These are phyloP conservation scores for Sophora flavescens DNA, from an alignment of 306 rosid genomes.

Conservation along the genomic window DNA sequence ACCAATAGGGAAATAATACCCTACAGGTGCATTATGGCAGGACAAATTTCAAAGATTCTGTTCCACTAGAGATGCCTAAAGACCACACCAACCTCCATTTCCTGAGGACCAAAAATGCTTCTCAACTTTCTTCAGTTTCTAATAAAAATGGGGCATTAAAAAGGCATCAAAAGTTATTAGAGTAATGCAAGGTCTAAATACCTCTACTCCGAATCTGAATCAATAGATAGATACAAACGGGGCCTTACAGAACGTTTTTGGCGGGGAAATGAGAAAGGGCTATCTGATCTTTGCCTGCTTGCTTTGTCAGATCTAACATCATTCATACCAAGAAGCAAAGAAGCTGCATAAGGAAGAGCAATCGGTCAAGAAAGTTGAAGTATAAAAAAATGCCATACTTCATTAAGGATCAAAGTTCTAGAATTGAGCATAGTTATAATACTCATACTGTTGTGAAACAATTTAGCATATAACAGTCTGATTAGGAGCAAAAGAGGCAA, in stretches of 20 bases:
- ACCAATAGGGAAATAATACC: constrained; percentile 38
- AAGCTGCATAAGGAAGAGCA: constrained; percentile 68
- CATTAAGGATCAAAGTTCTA: neutral
- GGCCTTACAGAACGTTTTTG: constrained; percentile 95
- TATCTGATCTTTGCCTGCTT: constrained; percentile 75
- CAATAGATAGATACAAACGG: constrained; percentile 72
- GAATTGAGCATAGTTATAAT: neutral
- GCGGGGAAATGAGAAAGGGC: constrained; percentile 98
- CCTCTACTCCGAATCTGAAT: constrained; percentile 90
- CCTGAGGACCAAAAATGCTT: constrained; percentile 48
- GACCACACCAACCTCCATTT: constrained; percentile 44
- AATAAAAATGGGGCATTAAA: constrained; percentile 42
- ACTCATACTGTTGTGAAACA: neutral
- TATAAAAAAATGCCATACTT: neutral
- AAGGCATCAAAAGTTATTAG: constrained; percentile 43
- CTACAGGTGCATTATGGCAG: constrained; percentile 36
- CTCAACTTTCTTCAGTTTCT: constrained; percentile 48
- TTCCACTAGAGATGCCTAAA: constrained; percentile 46
- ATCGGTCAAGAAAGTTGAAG: constrained; percentile 45
- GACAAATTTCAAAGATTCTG: constrained; percentile 6
- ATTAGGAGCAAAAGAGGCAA: neutral
- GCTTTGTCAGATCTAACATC: constrained; percentile 77
- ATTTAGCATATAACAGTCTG: neutral
- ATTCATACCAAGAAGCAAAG: constrained; percentile 83
- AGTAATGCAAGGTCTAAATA: constrained; percentile 17